phyloP scores from a whole-genome alignment of 2,329 filamentous ascomycete genomes.

The Drechslera avenae region DNA sequence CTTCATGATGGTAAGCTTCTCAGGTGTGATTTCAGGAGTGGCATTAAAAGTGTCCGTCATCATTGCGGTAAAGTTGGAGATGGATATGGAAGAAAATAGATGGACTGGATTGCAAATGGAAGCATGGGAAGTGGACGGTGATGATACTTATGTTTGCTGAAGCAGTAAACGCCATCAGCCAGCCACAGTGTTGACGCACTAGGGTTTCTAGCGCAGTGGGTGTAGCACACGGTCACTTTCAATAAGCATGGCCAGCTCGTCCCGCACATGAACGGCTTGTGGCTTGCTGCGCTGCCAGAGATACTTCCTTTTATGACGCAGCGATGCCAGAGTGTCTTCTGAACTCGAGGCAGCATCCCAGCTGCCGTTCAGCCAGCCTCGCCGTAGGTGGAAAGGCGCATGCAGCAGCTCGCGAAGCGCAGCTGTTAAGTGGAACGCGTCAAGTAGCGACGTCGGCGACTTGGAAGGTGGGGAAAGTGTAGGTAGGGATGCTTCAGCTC shows the following conservation, averaged over 20 bases:
- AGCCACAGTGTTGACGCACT: neutral
- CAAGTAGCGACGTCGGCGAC: conserved; percentile 9
- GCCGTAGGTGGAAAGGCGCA: conserved; percentile 5
- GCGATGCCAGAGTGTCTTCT: neutral
- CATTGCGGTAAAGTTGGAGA: neutral
- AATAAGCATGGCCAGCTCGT: neutral
- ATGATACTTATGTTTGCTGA: conserved; percentile 16
- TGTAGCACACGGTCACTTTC: neutral
- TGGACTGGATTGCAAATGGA: neutral
- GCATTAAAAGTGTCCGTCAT: conserved; percentile 11
- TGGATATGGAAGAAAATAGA: neutral
- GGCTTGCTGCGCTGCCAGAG: conserved; percentile 2
- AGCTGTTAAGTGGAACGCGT: conserved; percentile 1
- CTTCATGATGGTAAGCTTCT: conserved; percentile 33
- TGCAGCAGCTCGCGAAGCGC: conserved; percentile 3
- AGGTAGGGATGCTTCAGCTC: conserved; percentile 3
- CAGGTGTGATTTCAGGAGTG: conserved; percentile 22
- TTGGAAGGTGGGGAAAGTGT: conserved; percentile 5
- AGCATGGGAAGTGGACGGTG: neutral
- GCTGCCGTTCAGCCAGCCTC: neutral
- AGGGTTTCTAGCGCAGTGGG: neutral
- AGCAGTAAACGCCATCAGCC: neutral
- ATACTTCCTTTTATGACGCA: conserved; percentile 5
- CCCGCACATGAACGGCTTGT: conserved; percentile 1
- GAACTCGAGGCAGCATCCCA: neutral